Base-by-base conservation (phyloP, 495 filamentous ascomycete species). In the Lasiosphaeriaceae sp. region DNA sequence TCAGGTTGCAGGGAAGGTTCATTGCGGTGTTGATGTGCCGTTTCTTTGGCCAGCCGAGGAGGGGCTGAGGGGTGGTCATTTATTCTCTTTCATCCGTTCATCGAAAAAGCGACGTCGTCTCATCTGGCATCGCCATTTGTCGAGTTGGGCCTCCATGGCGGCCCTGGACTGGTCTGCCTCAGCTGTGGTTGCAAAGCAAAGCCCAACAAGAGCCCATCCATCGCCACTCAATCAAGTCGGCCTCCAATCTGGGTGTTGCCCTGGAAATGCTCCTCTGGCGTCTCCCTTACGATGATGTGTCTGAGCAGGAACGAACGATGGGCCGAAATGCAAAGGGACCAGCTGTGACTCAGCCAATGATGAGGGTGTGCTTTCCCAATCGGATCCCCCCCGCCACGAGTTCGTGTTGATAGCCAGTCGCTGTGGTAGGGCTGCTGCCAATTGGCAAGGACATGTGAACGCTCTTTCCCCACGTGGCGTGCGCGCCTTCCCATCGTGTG, bases 1-100 rank as follows among this genome's bases (percentile, higher is more conserved):
- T 50, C 56, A 64, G 55, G 52, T 59, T 62, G 56, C 47, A 57
- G 26, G 57, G 58, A 56, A 56, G 57, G 56, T 52, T 58, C 61
- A 66, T 64, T 51, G 62, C 52, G 52, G 46, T 56, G 51, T 26
- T 48, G 55, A 7, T 53, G 12, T 52, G 47, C 55, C 19, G 31
- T 55, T 50, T 56, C 51, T 57, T 51, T 60, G 54, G 23, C 44
- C 23, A 21, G 35, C n/a, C 26, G 39, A 29, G 39, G 39, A 19
- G 39, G 14, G 8, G 51, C 11, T 14, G 22, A 19, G 19, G 2
- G 35, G n/a, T 11, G 24, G 43, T 6, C 21, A 31, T 50, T 50
- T 50, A 50, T 50, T 31, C 47, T 34, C 39, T 23, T 53, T 8
- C 24, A 43, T 9, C 39, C 24, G 34, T 21, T 21, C 7, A n/a